A percentile compares a stretch with the other conserved stretches of the same genome.
These are phyloP conservation scores for Liquidambar formosana DNA, from an alignment of 164 flowering plant species.

Conservation along the genomic window DNA sequence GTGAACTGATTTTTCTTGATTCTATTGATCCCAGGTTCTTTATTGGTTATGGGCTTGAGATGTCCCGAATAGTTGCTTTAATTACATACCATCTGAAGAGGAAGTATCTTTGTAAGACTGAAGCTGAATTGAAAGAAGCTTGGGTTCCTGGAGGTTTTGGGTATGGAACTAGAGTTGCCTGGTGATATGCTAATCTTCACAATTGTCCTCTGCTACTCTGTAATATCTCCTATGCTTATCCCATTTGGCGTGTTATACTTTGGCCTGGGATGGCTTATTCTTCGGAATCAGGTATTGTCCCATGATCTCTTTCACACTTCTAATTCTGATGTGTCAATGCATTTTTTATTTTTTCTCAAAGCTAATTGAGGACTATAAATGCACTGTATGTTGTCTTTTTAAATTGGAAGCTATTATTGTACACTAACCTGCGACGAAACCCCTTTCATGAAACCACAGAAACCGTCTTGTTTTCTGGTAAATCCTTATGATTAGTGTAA, in stretches of 20 bases:
- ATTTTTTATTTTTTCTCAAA: too few species aligned
- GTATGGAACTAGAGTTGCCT: slow-evolving; percentile 78
- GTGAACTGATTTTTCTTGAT: not conserved
- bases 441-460: too few species aligned
- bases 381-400: too few species aligned
- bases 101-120: slow-evolving; percentile 86
- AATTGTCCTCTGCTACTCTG: slow-evolving; percentile 83
- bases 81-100: slow-evolving; percentile 79
- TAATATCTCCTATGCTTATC: slow-evolving; percentile 80
- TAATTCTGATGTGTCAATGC: not conserved
- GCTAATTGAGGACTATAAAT: too few species aligned
- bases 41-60: slow-evolving; percentile 93
- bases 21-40: slow-evolving; percentile 63
- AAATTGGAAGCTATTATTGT: too few species aligned
- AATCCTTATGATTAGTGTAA: too few species aligned
- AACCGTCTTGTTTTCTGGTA: too few species aligned
- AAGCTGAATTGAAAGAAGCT: slow-evolving; percentile 81
- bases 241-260: slow-evolving; percentile 84
- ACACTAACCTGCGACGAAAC: too few species aligned
- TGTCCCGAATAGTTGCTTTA: slow-evolving; percentile 79
- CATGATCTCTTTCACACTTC: too few species aligned
- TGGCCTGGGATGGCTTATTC: slow-evolving; percentile 89
- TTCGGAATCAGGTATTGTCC: slow-evolving; percentile 75
- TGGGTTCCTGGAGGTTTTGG: slow-evolving; percentile 84
- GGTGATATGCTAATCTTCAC: slow-evolving; percentile 77